Conservation (phyloP, 2,329 filamentous ascomycete species). For the Sphaerulina vaccinii region DNA sequence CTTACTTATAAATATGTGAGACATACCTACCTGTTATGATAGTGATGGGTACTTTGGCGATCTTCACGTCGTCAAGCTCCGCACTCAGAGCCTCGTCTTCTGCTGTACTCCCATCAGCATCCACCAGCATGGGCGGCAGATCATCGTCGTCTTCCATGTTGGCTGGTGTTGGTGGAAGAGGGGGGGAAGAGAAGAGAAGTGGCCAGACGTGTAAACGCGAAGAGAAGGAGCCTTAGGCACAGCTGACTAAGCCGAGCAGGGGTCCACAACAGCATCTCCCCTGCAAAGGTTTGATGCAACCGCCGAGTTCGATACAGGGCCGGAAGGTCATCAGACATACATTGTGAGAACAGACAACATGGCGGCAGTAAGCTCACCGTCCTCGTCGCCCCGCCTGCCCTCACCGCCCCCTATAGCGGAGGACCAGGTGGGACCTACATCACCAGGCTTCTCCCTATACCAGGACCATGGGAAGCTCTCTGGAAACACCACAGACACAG, state of each 20-base stretch:
- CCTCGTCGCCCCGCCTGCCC: conserved; percentile 86
- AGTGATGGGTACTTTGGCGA: conserved; percentile 74
- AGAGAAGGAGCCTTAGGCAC: background rate
- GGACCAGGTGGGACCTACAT: conserved; percentile 82
- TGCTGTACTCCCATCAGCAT: conserved; percentile 39
- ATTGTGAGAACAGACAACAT: conserved; percentile 6
- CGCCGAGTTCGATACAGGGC: too few relatives aligned
- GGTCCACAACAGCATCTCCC: too few relatives aligned
- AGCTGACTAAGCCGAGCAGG: too few relatives aligned
- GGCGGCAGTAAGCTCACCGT: conserved; percentile 48
- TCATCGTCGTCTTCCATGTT: conserved; percentile 65
- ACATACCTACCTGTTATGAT: conserved; percentile 68
- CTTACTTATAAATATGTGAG: background rate
- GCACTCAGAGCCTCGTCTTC: conserved; percentile 33
- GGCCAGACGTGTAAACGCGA: background rate
- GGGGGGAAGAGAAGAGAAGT: background rate
- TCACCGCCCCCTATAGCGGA: conserved; percentile 93
- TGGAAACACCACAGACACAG: conserved; percentile 66
- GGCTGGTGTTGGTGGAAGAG: background rate
- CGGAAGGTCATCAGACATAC: background rate
- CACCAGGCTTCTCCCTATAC: conserved; percentile 64
- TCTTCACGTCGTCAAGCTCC: conserved; percentile 50
- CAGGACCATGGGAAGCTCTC: conserved; percentile 59
- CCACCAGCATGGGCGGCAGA: conserved; percentile 61
- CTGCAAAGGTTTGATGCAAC: too few relatives aligned